Conservation (phyloP, 352 stramenopile species). For the Phytopythium helicoides region DNA sequence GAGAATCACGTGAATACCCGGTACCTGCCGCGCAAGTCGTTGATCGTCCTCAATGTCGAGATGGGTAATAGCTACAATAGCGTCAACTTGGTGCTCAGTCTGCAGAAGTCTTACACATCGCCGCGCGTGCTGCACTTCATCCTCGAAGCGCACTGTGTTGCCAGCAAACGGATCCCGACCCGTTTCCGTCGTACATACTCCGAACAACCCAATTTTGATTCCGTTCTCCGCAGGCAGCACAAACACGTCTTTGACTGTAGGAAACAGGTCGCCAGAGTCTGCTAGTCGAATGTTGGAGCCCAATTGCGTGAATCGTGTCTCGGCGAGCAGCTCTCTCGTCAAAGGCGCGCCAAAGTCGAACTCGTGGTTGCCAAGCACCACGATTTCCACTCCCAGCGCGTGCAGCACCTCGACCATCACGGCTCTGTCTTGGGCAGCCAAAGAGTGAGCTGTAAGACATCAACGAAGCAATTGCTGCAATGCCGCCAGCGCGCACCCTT, state of each 20-base stretch:
- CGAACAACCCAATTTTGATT: slow-evolving; percentile 50
- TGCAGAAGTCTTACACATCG: slow-evolving; percentile 54
- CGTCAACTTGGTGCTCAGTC: slow-evolving; percentile 39
- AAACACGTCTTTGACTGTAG: slow-evolving; percentile 23
- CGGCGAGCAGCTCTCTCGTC: slow-evolving; percentile 31
- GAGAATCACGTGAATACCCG: slow-evolving; percentile 79
- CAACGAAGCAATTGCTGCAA: not conserved
- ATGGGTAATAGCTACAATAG: slow-evolving; percentile 82
- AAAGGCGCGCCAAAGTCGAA: slow-evolving; percentile 62
- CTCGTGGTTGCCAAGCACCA: slow-evolving; percentile 80
- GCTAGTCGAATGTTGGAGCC: slow-evolving; percentile 55
- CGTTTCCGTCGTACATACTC: slow-evolving; percentile 53
- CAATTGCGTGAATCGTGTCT: slow-evolving; percentile 48
- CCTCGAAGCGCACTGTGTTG: slow-evolving; percentile 46
- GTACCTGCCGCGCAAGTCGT: slow-evolving; percentile 44
- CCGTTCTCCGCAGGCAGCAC: slow-evolving; percentile 36
- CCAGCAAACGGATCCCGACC: slow-evolving; percentile 49
- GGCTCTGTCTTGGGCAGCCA: slow-evolving; percentile 29
- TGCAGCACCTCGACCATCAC: slow-evolving; percentile 72
- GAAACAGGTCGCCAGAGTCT: slow-evolving; percentile 26
- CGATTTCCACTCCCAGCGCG: slow-evolving; percentile 46
- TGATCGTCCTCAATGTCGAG: slow-evolving; percentile 64
- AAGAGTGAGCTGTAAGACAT: not conserved
- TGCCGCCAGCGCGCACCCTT: slow-evolving; percentile 40
- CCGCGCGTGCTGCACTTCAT: slow-evolving; percentile 36